phyloP scores from a whole-genome alignment of 2,329 filamentous ascomycete species.

The Trichoderma brevicompactum region DNA sequence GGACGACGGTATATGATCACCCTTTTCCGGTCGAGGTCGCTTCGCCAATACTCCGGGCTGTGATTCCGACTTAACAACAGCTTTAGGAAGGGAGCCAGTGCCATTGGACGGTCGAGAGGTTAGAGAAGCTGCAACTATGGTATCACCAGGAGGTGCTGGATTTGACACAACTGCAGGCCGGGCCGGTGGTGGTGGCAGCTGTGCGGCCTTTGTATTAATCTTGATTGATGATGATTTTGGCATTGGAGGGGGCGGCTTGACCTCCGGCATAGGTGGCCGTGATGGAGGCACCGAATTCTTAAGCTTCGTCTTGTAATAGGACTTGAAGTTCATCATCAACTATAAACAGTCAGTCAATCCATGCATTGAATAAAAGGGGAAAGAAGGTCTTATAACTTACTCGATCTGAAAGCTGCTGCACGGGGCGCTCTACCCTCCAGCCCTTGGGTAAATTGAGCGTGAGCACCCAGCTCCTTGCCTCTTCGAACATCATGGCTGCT shows the following conservation, averaged over 20 bases:
- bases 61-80: conserved; percentile 24
- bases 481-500: conserved; percentile 54
- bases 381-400: conserved; percentile 36
- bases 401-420: conserved; percentile 43
- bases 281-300: conserved; percentile 37
- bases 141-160: conserved; percentile 33
- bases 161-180: background rate
- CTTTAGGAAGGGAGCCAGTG: conserved; percentile 29
- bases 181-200: background rate
- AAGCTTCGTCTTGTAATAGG: conserved; percentile 45
- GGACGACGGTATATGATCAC: conserved; percentile 43
- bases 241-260: conserved; percentile 38
- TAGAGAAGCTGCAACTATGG: conserved; percentile 37
- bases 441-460: conserved; percentile 48
- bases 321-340: conserved; percentile 47
- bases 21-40: conserved; percentile 46
- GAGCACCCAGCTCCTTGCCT: conserved; percentile 48
- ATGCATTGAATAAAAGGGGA: background rate
- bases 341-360: conserved; percentile 36
- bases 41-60: conserved; percentile 36
- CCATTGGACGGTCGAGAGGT: conserved; percentile 34
- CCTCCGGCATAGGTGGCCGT: conserved; percentile 34
- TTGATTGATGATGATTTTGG: conserved; percentile 47
- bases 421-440: conserved; percentile 47
- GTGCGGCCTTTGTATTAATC: conserved; percentile 32